phyloP scores from a whole-genome alignment of 2,329 filamentous ascomycete species.

The Paramyrothecium roridum region DNA sequence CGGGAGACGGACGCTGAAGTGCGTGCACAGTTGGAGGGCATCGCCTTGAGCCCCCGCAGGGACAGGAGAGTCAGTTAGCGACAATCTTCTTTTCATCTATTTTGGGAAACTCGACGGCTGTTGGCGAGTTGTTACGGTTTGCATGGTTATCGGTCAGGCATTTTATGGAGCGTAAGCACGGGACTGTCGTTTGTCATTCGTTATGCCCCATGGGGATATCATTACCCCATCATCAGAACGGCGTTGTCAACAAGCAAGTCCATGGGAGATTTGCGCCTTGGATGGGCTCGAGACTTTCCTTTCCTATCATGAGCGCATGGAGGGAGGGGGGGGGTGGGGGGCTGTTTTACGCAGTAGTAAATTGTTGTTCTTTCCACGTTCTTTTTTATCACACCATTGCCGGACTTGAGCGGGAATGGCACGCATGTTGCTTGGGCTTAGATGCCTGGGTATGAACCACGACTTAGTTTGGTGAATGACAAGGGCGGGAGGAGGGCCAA shows the following conservation, averaged over 20 bases:
- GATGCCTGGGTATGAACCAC: too few species aligned
- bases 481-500: too few species aligned
- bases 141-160: slow-evolving; percentile 6
- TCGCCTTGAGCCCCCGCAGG: slow-evolving; percentile 33
- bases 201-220: slow-evolving; percentile 4
- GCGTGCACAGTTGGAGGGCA: slow-evolving; percentile 42
- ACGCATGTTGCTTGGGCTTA: too few species aligned
- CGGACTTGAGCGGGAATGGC: too few species aligned
- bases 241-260: slow-evolving; percentile 14
- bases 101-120: not conserved
- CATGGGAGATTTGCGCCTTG: slow-evolving; percentile 4
- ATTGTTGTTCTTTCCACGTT: too few species aligned
- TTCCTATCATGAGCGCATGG: too few species aligned
- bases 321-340: too few species aligned
- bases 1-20: slow-evolving; percentile 58
- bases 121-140: slow-evolving; percentile 4
- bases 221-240: slow-evolving; percentile 13
- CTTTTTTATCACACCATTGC: too few species aligned
- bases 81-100: slow-evolving; percentile 11
- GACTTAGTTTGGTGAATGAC: too few species aligned
- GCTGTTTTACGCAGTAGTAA: too few species aligned
- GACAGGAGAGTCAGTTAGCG: slow-evolving; percentile 49
- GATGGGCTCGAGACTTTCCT: not conserved
- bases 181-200: not conserved
- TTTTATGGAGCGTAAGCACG: not conserved